Percentiles rank a stretch among this genome's conserved stretches.
These are phyloP conservation scores for Lentinula boryana DNA, from an alignment of 768 basidiomycete species.

Conservation along the genomic window DNA sequence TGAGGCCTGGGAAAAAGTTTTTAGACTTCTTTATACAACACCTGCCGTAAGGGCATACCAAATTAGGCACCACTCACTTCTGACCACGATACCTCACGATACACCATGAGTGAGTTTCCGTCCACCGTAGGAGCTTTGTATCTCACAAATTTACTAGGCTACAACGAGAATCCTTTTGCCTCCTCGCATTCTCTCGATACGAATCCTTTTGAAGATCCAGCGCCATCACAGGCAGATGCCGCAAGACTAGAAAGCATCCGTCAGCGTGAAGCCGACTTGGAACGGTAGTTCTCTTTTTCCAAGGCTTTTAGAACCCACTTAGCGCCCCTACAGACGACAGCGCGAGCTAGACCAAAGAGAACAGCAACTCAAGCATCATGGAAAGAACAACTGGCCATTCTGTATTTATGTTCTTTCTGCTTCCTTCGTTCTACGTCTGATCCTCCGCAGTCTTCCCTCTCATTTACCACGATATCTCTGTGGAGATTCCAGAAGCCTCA, in stretches of 20 bases:
- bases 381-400: constrained; percentile 91
- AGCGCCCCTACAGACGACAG: constrained; percentile 48
- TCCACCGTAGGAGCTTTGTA: neutral
- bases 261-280: constrained; percentile 76
- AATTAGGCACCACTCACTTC: constrained; percentile 1
- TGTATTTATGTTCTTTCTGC: constrained; percentile 44
- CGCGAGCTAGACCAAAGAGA: constrained; percentile 63
- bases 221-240: constrained; percentile 32
- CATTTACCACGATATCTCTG: constrained; percentile 88
- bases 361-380: constrained; percentile 65
- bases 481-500: constrained; percentile 83
- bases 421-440: constrained; percentile 14
- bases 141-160: constrained; percentile 20
- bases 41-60: neutral
- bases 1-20: neutral
- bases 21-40: neutral
- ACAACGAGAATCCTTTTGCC: constrained; percentile 74
- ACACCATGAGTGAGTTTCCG: constrained; percentile 7
- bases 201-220: constrained; percentile 88
- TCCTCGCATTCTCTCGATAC: constrained; percentile 80
- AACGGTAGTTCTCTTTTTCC: constrained; percentile 15
- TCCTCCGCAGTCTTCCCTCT: constrained; percentile 74
- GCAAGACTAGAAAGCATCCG: constrained; percentile 59
- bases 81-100: neutral
- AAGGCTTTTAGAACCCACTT: neutral